A percentile compares a stretch with the other conserved stretches of the same genome.
Conservation (phyloP, 2,329 filamentous ascomycete genomes). For the Colletotrichum sublineola region DNA sequence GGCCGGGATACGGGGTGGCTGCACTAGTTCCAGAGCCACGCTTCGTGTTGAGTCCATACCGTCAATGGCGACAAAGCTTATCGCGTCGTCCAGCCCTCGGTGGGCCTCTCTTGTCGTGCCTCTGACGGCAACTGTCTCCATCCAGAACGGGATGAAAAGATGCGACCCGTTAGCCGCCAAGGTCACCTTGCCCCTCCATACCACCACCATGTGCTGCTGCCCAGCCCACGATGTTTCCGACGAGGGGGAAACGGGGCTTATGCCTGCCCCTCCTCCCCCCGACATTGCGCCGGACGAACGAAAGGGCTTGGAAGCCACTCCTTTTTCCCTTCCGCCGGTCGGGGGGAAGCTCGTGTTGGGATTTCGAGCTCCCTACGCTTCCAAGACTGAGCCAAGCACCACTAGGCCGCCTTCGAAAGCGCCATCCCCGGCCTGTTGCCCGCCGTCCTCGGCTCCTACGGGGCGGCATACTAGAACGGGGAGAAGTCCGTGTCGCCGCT, state of each 20-base stretch:
- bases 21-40: slow-evolving; percentile 13
- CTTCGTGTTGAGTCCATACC: slow-evolving; percentile 1
- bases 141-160: too few relatives aligned
- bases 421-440: neutral
- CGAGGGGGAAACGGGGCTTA: neutral
- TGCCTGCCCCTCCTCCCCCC: neutral
- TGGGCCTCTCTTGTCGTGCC: too few relatives aligned
- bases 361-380: neutral
- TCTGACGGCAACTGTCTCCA: neutral
- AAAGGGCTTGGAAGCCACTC: neutral
- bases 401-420: neutral
- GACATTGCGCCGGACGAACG: neutral
- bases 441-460: slow-evolving; percentile 6
- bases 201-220: too few relatives aligned
- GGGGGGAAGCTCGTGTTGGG: neutral
- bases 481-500: slow-evolving; percentile 8
- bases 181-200: neutral
- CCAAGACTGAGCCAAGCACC: slow-evolving; percentile 14
- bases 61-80: slow-evolving; percentile 32
- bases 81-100: neutral
- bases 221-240: too few relatives aligned
- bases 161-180: neutral
- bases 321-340: neutral
- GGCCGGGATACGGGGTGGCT: neutral
- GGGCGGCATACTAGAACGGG: neutral